Base-by-base conservation (phyloP, 345 rosid species). In the Brassica carinata region DNA sequence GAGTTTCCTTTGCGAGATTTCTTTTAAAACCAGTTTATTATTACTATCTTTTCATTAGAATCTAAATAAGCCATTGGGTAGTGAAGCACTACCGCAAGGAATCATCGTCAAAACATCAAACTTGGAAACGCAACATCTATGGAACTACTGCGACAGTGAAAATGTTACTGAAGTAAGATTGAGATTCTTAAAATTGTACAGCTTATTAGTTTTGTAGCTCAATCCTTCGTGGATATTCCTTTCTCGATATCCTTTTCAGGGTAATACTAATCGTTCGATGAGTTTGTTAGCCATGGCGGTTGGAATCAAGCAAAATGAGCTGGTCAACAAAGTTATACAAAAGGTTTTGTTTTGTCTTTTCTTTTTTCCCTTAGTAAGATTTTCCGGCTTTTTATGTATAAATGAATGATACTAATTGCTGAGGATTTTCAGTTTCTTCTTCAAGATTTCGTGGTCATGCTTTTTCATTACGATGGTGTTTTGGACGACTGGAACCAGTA, bases 381-480 rank as follows among this genome's bases (percentile, higher is more conserved):
- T 17, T 23, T 59, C 26, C 1, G 1, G 5, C n/a, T 66, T 17
- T 45, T 69, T 51, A 27, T 1, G 31, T 29, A 45, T 30, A n/a
- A 0, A 11, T 23, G 3, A 3, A 14, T 67, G 3, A 59, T 61
- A 8, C 59, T 34, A 51, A 18, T 43, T 36, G 14, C n/a, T 38
- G 19, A 64, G 45, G 14, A 4, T 9, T 7, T 64, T 81, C 92
- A 95, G 98, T 95, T 95, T 81, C 81, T 84, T 55, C 74, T 84
- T 45, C 83, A 85, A 75, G 85, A 87, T 53, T 93, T 93, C 17
- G 86, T 71, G 1, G 85, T 93, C 38, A 90, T 95, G 93, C 92
- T 95, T 77, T 95, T 95, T 86, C 99, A 95, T 80, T 95, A 95
- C 17, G 99, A 95, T 77, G 98, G 96, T 72, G 31, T 77, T 15